Conservation (phyloP, 2,329 filamentous ascomycete species). For the Leptodontidium sp. region DNA sequence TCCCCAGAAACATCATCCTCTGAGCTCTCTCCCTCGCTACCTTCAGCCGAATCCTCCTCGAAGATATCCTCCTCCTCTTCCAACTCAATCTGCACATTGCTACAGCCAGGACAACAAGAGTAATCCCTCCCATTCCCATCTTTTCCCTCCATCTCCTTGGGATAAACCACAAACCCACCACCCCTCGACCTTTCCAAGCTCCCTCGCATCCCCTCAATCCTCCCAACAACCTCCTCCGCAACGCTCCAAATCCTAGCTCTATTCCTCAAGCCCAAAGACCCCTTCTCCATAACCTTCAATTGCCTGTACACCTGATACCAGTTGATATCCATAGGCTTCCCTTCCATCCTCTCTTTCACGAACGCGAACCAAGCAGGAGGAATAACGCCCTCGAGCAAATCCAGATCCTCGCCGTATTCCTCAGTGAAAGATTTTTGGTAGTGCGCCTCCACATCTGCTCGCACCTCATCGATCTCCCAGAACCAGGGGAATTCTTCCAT, state of each 20-base stretch:
- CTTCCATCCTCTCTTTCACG: slow-evolving; percentile 21
- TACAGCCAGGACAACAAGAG: neutral
- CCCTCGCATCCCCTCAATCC: slow-evolving; percentile 23
- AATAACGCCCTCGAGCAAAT: slow-evolving; percentile 3
- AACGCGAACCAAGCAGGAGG: neutral
- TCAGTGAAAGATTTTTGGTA: neutral
- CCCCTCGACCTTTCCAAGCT: neutral
- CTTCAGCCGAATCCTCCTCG: neutral
- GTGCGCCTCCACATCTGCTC: neutral
- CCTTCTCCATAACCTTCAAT: slow-evolving; percentile 21
- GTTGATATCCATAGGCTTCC: slow-evolving; percentile 12
- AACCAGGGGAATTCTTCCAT: slow-evolving; percentile 28
- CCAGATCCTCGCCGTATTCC: slow-evolving; percentile 15
- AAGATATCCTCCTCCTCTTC: neutral
- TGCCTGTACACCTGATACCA: slow-evolving; percentile 25
- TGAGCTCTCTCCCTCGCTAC: neutral
- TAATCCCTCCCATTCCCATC: neutral
- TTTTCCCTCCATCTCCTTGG: neutral
- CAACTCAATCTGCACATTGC: slow-evolving; percentile 11
- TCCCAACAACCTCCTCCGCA: slow-evolving; percentile 19
- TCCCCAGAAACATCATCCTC: neutral
- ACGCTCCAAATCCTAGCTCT: slow-evolving; percentile 23
- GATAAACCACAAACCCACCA: neutral
- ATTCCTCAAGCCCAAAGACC: slow-evolving; percentile 21
- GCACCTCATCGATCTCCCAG: slow-evolving; percentile 28